Percentiles rank a stretch among this genome's conserved stretches.
These are phyloP conservation scores for Dictyostelium purpureum DNA, from an alignment of 78 protist species.

Conservation along the genomic window DNA sequence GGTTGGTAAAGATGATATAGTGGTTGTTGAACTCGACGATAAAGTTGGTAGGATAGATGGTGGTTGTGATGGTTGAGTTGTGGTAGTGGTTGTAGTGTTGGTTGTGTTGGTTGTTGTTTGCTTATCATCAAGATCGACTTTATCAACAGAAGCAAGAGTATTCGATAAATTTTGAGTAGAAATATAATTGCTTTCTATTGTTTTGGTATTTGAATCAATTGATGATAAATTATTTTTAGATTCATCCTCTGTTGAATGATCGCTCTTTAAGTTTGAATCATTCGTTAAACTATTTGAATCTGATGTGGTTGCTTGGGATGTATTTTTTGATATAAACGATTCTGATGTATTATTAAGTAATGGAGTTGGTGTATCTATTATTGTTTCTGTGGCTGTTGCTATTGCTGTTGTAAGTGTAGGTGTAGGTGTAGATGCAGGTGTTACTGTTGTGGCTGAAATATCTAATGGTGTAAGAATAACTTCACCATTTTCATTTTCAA, in stretches of 20 bases:
- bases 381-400: neutral
- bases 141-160: neutral
- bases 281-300: no score
- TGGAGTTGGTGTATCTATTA: no score
- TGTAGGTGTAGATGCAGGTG: neutral
- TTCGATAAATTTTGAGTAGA: conserved; percentile 1
- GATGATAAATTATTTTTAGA: neutral
- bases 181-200: neutral
- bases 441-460: neutral
- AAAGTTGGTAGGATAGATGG: neutral
- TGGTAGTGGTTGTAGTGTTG: neutral
- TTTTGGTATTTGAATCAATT: neutral
- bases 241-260: neutral
- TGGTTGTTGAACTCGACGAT: neutral
- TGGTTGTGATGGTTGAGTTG: neutral
- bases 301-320: no score
- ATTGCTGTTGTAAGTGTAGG: neutral
- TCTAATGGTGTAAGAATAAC: neutral
- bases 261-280: no score
- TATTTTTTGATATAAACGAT: no score
- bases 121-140: neutral
- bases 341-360: no score
- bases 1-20: neutral
- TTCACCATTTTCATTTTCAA: neutral
- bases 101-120: neutral